A percentile compares a stretch with the other conserved stretches of the same genome.
These are phyloP conservation scores for Arachis hypogaea DNA, from an alignment of 306 rosid species.

Conservation along the genomic window DNA sequence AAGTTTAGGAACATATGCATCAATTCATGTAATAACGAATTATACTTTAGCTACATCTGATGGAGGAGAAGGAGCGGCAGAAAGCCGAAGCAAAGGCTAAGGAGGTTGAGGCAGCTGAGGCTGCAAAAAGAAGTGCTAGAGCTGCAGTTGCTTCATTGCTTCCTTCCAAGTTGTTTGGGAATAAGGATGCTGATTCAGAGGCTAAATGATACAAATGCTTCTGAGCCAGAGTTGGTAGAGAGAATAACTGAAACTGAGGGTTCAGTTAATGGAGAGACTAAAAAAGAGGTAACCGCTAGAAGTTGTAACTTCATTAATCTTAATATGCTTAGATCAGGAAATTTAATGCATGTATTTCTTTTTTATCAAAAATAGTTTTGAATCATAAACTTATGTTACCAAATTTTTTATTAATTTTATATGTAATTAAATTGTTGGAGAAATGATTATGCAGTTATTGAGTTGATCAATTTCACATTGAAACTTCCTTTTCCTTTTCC, in stretches of 20 bases:
- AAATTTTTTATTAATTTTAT: slow-evolving; percentile 14
- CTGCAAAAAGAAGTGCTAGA: too few species aligned
- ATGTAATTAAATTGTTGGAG: slow-evolving; percentile 34
- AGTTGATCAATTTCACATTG: too few species aligned
- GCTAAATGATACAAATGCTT: slow-evolving; percentile 36
- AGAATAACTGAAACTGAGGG: slow-evolving; percentile 35
- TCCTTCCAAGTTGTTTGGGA: too few species aligned
- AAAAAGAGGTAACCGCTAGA: slow-evolving; percentile 49
- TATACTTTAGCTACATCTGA: too few species aligned
- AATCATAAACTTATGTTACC: slow-evolving; percentile 24
- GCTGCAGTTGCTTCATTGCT: too few species aligned
- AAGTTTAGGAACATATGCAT: too few species aligned
- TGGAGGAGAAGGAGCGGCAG: too few species aligned
- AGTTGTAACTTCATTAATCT: slow-evolving; percentile 10
- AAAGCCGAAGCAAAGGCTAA: too few species aligned
- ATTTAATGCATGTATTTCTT: background rate
- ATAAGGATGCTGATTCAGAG: background rate
- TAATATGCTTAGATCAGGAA: slow-evolving; percentile 6
- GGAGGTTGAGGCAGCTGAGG: too few species aligned
- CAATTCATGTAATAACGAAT: too few species aligned
- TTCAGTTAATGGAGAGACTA: slow-evolving; percentile 37
- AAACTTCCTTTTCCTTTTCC: too few species aligned
- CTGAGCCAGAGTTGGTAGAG: slow-evolving; percentile 41
- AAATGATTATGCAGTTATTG: too few species aligned
- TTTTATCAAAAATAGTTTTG: slow-evolving; percentile 27